Percentiles rank a stretch among this genome's conserved stretches.
Evolutionary conservation across 192 early-diverging fungal genomes (phyloP).

Genomic region (Coemansia sp.): DNA sequence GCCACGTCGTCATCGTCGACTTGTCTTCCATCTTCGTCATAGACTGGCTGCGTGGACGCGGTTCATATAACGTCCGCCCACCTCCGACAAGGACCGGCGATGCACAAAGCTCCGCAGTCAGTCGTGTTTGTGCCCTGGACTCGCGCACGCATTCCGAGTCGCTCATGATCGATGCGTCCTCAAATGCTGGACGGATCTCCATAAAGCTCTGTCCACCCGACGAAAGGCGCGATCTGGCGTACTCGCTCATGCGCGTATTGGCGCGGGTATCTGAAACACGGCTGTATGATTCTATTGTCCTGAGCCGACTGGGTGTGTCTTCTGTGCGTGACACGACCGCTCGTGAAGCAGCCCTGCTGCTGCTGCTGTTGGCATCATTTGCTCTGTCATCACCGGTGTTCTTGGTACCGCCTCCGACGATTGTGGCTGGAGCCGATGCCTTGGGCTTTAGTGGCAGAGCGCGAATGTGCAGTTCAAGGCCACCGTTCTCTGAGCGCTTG

Average conservation of each 20-base stretch:
- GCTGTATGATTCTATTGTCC: constrained; percentile 12
- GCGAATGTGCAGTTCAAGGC: constrained; percentile 46
- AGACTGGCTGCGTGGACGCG: constrained; percentile 39
- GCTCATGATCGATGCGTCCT: constrained; percentile 17
- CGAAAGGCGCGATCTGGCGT: constrained; percentile 21
- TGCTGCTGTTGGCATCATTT: background rate
- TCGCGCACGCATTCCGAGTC: constrained; percentile 14
- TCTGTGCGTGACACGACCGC: background rate
- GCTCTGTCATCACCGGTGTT: background rate
- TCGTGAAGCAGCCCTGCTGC: background rate
- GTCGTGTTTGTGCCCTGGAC: constrained; percentile 21
- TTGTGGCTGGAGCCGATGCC: constrained; percentile 3
- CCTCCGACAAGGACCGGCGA: constrained; percentile 44
- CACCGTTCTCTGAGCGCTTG: constrained; percentile 34
- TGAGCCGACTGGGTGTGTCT: constrained; percentile 10
- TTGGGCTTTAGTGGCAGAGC: constrained; percentile 32
- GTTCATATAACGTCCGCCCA: constrained; percentile 7
- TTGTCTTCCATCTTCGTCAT: constrained; percentile 47
- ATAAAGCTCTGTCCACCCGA: constrained; percentile 38
- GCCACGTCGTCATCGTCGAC: constrained; percentile 48
- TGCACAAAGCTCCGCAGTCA: constrained; percentile 25
- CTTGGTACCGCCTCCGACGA: constrained; percentile 16
- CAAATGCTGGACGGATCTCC: constrained; percentile 48
- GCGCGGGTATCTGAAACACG: constrained; percentile 9
- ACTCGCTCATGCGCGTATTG: constrained; percentile 43